Conservation (phyloP, 2,329 filamentous ascomycete genomes). For the Aureobasidium lini region DNA sequence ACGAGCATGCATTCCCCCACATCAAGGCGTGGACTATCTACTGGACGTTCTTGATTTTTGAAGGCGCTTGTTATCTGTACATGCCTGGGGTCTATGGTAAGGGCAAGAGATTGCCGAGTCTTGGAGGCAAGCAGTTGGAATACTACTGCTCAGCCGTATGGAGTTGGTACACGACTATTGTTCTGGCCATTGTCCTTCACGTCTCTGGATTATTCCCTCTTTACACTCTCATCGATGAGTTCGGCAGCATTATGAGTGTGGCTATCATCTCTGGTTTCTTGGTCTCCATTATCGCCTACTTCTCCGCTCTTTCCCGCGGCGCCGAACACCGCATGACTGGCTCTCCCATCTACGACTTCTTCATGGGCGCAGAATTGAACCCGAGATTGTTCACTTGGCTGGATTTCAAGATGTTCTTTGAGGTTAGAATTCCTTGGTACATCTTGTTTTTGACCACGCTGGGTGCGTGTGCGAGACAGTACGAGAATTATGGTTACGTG, state of each 20-base stretch:
- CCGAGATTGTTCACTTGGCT: conserved; percentile 62
- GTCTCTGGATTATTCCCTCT: conserved; percentile 72
- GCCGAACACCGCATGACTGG: conserved; percentile 83
- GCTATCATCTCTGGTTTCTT: conserved; percentile 80
- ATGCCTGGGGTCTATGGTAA: conserved; percentile 76
- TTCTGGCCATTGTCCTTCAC: conserved; percentile 61
- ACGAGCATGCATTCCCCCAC: conserved; percentile 72
- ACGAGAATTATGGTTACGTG: conserved; percentile 72
- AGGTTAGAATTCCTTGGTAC: conserved; percentile 81
- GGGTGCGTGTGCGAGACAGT: conserved; percentile 68
- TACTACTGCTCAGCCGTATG: conserved; percentile 86
- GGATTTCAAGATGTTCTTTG: conserved; percentile 86
- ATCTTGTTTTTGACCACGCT: conserved; percentile 68
- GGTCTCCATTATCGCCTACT: conserved; percentile 71
- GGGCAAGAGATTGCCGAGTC: conserved; percentile 73
- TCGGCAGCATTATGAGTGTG: conserved; percentile 79
- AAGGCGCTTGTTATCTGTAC: conserved; percentile 69
- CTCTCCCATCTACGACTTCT: conserved; percentile 70
- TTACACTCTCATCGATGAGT: conserved; percentile 83
- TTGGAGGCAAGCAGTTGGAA: conserved; percentile 69
- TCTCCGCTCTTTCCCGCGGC: conserved; percentile 69
- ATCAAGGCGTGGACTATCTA: conserved; percentile 78
- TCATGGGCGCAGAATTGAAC: conserved; percentile 76
- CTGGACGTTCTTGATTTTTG: conserved; percentile 79
- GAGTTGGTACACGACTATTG: conserved; percentile 77